These are phyloP conservation scores for Solanum rostratum DNA, from an alignment of 257 asterid species.

Conservation along the genomic window DNA sequence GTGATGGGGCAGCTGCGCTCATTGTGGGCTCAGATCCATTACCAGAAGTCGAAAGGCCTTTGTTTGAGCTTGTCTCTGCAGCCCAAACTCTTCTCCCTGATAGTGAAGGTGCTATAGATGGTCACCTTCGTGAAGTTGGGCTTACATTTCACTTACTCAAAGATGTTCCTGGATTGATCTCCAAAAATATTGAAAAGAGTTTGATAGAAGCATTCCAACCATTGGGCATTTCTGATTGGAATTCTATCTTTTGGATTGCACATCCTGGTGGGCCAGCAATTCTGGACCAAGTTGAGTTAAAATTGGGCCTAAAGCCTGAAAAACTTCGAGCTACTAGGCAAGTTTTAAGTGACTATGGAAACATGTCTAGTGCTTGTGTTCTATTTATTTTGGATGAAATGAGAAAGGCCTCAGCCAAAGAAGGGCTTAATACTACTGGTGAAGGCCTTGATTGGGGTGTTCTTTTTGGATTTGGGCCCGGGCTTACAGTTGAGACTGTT, in stretches of 20 bases:
- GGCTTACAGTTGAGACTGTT: slow-evolving; percentile 65
- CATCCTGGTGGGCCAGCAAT: slow-evolving; percentile 77
- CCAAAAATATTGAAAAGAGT: slow-evolving; percentile 36
- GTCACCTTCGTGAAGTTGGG: slow-evolving; percentile 56
- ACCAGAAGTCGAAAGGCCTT: slow-evolving; percentile 33
- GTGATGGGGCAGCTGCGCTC: slow-evolving; percentile 55
- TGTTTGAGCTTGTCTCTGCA: slow-evolving; percentile 41
- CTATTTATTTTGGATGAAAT: slow-evolving; percentile 51
- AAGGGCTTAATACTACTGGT: slow-evolving; percentile 45
- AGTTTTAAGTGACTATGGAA: slow-evolving; percentile 57
- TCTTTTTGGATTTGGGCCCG: slow-evolving; percentile 67
- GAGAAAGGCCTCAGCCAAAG: slow-evolving; percentile 50
- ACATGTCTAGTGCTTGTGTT: slow-evolving; percentile 60
- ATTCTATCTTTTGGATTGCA: slow-evolving; percentile 50
- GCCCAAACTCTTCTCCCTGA: slow-evolving; percentile 57
- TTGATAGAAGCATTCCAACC: slow-evolving; percentile 48
- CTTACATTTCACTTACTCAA: slow-evolving; percentile 37
- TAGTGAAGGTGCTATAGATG: slow-evolving; percentile 43
- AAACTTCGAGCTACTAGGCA: slow-evolving; percentile 39
- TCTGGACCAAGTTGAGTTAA: slow-evolving; percentile 47
- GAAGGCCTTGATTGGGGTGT: slow-evolving; percentile 75
- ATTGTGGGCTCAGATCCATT: slow-evolving; percentile 44
- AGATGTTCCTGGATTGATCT: slow-evolving; percentile 50
- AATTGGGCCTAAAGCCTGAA: slow-evolving; percentile 33
- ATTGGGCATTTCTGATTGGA: slow-evolving; percentile 49